Evolutionary conservation across 495 filamentous ascomycete species (phyloP), one percentile per base, ranked within the genome.

Genomic region (Venustampulla echinocandica): DNA sequence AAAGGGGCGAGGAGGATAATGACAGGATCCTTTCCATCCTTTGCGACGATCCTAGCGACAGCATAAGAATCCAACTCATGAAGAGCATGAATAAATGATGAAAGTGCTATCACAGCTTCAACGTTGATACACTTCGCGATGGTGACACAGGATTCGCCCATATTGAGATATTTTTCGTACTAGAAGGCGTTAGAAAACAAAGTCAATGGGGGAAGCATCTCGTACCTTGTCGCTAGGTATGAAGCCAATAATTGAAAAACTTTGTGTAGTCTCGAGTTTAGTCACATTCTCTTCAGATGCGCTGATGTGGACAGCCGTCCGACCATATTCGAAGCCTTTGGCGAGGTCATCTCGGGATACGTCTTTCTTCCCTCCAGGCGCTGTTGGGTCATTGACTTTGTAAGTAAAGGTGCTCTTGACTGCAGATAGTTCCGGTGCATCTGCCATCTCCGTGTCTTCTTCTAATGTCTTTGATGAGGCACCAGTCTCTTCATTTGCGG

Each of bases 261-360:
- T 69, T 18, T 84, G 75, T 24, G 65, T 70, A 0, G 89, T 93
- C 53, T 93, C 82, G 23, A 95, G 68, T 42, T 79, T 85, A 2
- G 85, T 89, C 41, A 95, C 73, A 38, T 85, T 82, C 52, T 82
- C 71, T 49, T 99, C 93, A 1, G 82, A 81, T 50, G 85, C 81
- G 53, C 75, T 84, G 55, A 99, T 94, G 51, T 83, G 82, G 1
- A 97, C 90, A 0, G 86, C 87, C 0, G 90, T 95, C 30, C 87
- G 75, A 43, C 93, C 93, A 63, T 97, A 99, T 56, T 86, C 83
- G 58, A 92, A 99, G 0, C 93, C 93, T 58, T 87, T 94, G 25
- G 85, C 89, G 27, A 97, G 71, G 25, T 92, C 81, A 10, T 93
- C 89, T 23, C 77, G 78, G 7, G 82, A 78, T 23, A 99, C 82